Percentiles rank a stretch among this genome's conserved stretches.
phyloP scores from a whole-genome alignment of 2,329 filamentous ascomycete genomes.

The Magnaporthiopsis rhizophila region DNA sequence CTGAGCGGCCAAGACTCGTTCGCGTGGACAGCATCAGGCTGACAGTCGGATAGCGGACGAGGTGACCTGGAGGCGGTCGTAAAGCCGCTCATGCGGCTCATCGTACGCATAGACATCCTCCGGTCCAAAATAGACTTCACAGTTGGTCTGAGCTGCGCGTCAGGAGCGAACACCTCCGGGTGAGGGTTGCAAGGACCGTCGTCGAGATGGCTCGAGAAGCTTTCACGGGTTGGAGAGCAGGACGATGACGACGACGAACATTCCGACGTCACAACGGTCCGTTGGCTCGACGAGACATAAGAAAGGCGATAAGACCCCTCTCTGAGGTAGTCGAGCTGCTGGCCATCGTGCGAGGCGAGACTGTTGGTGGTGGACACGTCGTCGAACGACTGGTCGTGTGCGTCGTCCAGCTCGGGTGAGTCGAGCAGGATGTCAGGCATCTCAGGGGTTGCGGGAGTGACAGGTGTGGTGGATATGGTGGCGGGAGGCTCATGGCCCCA shows the following conservation, averaged over 20 bases:
- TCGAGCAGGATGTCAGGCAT: not conserved
- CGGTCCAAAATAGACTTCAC: slow-evolving; percentile 42
- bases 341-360: slow-evolving; percentile 49
- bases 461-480: slow-evolving; percentile 20
- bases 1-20: slow-evolving; percentile 12
- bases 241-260: slow-evolving; percentile 43
- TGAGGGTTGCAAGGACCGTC: slow-evolving; percentile 17
- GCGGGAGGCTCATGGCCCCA: not conserved
- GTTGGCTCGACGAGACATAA: slow-evolving; percentile 51
- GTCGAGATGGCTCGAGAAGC: slow-evolving; percentile 33
- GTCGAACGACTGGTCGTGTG: slow-evolving; percentile 37
- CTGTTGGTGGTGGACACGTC: slow-evolving; percentile 51
- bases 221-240: slow-evolving; percentile 46
- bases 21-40: not conserved
- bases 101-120: slow-evolving; percentile 42
- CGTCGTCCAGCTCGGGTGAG: slow-evolving; percentile 18
- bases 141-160: slow-evolving; percentile 41
- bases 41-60: slow-evolving; percentile 20
- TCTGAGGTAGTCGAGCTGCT: slow-evolving; percentile 48
- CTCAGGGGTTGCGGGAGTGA: not conserved
- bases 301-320: slow-evolving; percentile 51
- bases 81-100: slow-evolving; percentile 35
- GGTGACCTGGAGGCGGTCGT: slow-evolving; percentile 17
- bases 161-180: slow-evolving; percentile 11
- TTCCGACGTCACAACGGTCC: slow-evolving; percentile 51